A percentile compares a stretch with the other conserved stretches of the same genome.
Evolutionary conservation across 2,329 filamentous ascomycete genomes (phyloP).

Genomic region (Cytospora piceae): DNA sequence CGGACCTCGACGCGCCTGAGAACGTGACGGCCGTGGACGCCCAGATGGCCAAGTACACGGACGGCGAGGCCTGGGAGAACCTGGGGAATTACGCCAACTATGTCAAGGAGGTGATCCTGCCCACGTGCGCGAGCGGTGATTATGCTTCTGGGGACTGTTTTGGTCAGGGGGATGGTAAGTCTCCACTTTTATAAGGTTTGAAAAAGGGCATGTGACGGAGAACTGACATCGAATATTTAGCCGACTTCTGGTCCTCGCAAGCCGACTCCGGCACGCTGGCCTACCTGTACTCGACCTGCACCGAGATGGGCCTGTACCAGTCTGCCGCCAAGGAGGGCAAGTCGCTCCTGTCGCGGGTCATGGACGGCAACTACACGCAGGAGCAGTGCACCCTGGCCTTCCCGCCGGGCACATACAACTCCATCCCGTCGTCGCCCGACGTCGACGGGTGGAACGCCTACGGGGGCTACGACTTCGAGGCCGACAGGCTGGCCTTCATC

Average conservation of each 20-base stretch:
- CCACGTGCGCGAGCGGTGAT: conserved; percentile 46
- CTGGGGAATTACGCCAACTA: conserved; percentile 57
- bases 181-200: conserved; percentile 19
- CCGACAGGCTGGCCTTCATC: conserved; percentile 53
- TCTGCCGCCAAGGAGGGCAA: conserved; percentile 48
- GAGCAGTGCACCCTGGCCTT: conserved; percentile 61
- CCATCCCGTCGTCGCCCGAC: conserved; percentile 48
- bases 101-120: conserved; percentile 49
- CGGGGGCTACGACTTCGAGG: conserved; percentile 50
- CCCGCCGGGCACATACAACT: conserved; percentile 48
- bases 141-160: conserved; percentile 51
- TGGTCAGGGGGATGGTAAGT: conserved; percentile 36
- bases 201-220: no score
- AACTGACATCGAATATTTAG: conserved; percentile 36
- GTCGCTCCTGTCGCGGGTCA: conserved; percentile 50
- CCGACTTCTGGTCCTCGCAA: conserved; percentile 46
- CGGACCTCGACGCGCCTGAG: conserved; percentile 48
- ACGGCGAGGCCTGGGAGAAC: conserved; percentile 53
- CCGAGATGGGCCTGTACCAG: conserved; percentile 54
- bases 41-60: conserved; percentile 51
- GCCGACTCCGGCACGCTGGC: conserved; percentile 47
- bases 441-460: conserved; percentile 48
- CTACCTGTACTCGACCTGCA: conserved; percentile 55
- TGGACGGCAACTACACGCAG: conserved; percentile 55
- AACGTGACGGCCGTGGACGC: conserved; percentile 50